Evolutionary conservation across 1,139 yeast species (phyloP).

Genomic region (Hyphopichia buzzinii): DNA sequence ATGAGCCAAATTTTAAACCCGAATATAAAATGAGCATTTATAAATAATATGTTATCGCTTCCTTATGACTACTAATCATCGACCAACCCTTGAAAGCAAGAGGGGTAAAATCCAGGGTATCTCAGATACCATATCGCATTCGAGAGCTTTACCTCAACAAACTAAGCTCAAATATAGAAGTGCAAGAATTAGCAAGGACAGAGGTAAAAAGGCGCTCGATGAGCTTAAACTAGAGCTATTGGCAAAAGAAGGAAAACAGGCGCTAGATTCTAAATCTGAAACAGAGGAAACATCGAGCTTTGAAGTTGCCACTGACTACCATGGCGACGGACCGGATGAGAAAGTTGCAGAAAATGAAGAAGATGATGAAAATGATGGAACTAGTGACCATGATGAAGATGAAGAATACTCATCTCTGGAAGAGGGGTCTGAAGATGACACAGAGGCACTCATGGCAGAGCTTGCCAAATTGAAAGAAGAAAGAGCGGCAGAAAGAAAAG

Average conservation of each 20-base stretch:
- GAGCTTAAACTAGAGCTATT: constrained; percentile 24
- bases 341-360: constrained; percentile 16
- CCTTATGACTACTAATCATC: constrained; percentile 91
- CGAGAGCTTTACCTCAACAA: constrained; percentile 72
- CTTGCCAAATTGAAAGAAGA: constrained; percentile 49
- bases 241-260: constrained; percentile 9
- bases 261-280: neutral
- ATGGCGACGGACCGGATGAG: constrained; percentile 10
- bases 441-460: constrained; percentile 47
- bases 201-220: constrained; percentile 20
- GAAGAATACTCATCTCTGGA: constrained; percentile 7
- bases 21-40: too few species aligned
- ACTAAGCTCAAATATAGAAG: constrained; percentile 59
- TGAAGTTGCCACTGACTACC: neutral
- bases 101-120: constrained; percentile 57
- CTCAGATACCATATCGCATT: constrained; percentile 53
- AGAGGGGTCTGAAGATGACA: constrained; percentile 26
- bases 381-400: constrained; percentile 1
- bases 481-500: constrained; percentile 18
- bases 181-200: constrained; percentile 14
- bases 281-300: too few species aligned
- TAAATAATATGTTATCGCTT: too few species aligned
- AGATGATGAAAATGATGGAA: constrained; percentile 5
- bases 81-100: constrained; percentile 88
- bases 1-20: too few species aligned